Evolutionary conservation across 1,284 basidiomycete genomes (phyloP).

Genomic region (Ceratobasidium sp.): DNA sequence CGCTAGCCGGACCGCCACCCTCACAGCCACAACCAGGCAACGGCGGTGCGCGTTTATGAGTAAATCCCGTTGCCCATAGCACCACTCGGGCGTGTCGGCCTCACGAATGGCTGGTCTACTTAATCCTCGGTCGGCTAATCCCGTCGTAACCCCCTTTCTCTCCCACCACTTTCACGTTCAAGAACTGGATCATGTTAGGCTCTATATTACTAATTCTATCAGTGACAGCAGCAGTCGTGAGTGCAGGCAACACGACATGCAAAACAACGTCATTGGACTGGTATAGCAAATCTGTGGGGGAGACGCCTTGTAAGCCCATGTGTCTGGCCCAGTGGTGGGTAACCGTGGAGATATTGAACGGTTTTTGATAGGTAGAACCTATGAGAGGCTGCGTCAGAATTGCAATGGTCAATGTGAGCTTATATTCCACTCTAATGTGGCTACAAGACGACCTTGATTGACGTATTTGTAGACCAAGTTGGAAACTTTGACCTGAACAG

Average conservation of each 20-base stretch:
- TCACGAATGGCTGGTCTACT: not conserved
- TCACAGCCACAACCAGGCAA: no score
- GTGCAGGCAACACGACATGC: constrained; percentile 32
- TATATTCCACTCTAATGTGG: not conserved
- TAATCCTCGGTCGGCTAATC: not conserved
- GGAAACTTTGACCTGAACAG: not conserved
- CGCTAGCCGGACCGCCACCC: no score
- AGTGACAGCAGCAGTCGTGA: not conserved
- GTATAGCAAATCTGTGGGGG: constrained; percentile 28
- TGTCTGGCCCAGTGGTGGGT: not conserved
- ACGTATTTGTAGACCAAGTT: constrained; percentile 2
- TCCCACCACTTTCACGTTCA: no score
- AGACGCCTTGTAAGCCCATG: constrained; percentile 11
- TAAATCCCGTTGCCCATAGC: not conserved
- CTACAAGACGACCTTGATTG: not conserved
- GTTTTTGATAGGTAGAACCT: constrained; percentile 4
- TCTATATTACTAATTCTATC: not conserved
- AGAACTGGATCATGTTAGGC: not conserved
- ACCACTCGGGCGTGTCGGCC: not conserved
- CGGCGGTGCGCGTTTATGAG: not conserved
- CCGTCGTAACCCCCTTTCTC: not conserved
- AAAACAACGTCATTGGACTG: constrained; percentile 36
- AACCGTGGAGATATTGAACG: not conserved
- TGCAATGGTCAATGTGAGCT: not conserved
- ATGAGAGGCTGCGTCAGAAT: constrained; percentile 23